These are phyloP conservation scores for Saksenaea vasiformis DNA, from an alignment of 371 early-diverging fungal species.

Conservation along the genomic window DNA sequence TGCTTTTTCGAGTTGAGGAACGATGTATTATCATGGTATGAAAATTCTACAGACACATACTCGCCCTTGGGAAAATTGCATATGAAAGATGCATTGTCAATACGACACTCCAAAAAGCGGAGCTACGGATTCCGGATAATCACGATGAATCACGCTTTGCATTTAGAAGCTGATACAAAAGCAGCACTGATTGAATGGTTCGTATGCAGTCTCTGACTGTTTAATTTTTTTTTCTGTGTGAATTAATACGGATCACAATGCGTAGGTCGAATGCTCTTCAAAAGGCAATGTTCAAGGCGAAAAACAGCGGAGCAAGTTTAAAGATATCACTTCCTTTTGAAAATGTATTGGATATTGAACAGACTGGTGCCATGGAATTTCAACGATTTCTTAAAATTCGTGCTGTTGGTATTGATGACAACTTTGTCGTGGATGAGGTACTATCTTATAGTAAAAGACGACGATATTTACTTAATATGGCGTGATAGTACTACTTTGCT, in stretches of 20 bases:
- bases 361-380: constrained; percentile 58
- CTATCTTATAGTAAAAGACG: too few species aligned
- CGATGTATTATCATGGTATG: constrained; percentile 65
- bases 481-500: constrained; percentile 68
- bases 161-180: constrained; percentile 59
- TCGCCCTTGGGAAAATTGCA: constrained; percentile 72
- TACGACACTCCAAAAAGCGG: constrained; percentile 50
- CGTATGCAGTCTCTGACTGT: too few species aligned
- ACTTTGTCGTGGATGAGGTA: constrained; percentile 69
- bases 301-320: constrained; percentile 64
- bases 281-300: constrained; percentile 65
- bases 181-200: constrained; percentile 60
- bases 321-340: constrained; percentile 61
- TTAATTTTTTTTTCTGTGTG: neutral
- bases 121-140: constrained; percentile 61
- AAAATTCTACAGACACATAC: constrained; percentile 66
- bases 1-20: constrained; percentile 75
- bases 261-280: constrained; percentile 60
- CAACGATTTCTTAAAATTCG: constrained; percentile 62
- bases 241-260: neutral
- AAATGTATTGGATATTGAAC: constrained; percentile 62
- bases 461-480: neutral
- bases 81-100: constrained; percentile 61
- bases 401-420: constrained; percentile 62
- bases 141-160: constrained; percentile 54